A percentile compares a stretch with the other conserved stretches of the same genome.
These are phyloP conservation scores for Annulohypoxylon nitens DNA, from an alignment of 495 filamentous ascomycete species.

Conservation along the genomic window DNA sequence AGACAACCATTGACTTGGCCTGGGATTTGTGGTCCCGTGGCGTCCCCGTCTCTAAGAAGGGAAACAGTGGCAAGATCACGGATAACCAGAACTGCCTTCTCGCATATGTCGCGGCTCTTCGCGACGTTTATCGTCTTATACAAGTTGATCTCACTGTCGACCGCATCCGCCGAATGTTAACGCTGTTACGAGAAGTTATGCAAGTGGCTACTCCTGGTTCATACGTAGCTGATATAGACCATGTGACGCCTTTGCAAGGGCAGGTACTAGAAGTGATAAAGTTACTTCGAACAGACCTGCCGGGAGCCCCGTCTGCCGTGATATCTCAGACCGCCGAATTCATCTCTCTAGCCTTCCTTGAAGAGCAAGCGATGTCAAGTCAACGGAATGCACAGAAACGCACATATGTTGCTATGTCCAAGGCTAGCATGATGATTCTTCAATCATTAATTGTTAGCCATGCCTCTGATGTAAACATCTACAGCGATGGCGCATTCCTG, in stretches of 20 bases:
- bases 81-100: slow-evolving; percentile 82
- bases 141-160: slow-evolving; percentile 70
- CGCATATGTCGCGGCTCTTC: slow-evolving; percentile 81
- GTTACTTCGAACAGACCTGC: slow-evolving; percentile 75
- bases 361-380: slow-evolving; percentile 46
- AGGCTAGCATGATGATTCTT: slow-evolving; percentile 77
- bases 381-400: slow-evolving; percentile 62
- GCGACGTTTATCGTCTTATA: slow-evolving; percentile 85
- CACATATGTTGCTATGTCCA: slow-evolving; percentile 89
- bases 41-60: slow-evolving; percentile 63
- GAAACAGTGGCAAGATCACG: slow-evolving; percentile 61
- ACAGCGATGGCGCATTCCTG: slow-evolving; percentile 71
- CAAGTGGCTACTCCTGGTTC: slow-evolving; percentile 73
- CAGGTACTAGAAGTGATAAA: slow-evolving; percentile 79
- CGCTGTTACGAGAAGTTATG: slow-evolving; percentile 69
- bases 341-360: slow-evolving; percentile 73
- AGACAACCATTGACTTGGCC: slow-evolving; percentile 68
- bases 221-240: slow-evolving; percentile 88
- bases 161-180: slow-evolving; percentile 72
- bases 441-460: slow-evolving; percentile 73
- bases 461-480: slow-evolving; percentile 73
- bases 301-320: slow-evolving; percentile 74
- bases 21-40: slow-evolving; percentile 81
- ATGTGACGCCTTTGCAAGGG: slow-evolving; percentile 80
- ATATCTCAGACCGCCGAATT: slow-evolving; percentile 77